Evolutionary conservation across 2,329 filamentous ascomycete genomes (phyloP).

Genomic region (Neodidymelliopsis sp.): DNA sequence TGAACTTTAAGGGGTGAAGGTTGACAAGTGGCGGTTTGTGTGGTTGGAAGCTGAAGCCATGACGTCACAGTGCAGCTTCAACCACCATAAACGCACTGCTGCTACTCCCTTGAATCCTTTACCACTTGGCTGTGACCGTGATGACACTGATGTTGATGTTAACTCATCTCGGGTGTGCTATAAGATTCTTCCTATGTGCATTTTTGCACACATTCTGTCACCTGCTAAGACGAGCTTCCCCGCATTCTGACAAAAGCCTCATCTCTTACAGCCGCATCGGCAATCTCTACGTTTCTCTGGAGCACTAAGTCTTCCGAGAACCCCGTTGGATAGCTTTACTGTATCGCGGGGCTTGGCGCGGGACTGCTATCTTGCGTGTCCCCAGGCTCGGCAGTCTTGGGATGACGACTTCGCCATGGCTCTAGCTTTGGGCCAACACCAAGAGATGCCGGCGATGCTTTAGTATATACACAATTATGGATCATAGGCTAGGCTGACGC

Average conservation of each 20-base stretch:
- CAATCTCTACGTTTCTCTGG: neutral
- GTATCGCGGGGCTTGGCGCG: slow-evolving; percentile 6
- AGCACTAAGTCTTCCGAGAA: neutral
- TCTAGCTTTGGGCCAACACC: slow-evolving; percentile 3
- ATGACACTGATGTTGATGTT: no score
- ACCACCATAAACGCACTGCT: no score
- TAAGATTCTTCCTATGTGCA: no score
- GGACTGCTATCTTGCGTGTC: slow-evolving; percentile 18
- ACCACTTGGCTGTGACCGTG: no score
- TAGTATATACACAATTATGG: neutral
- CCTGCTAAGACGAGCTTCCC: neutral
- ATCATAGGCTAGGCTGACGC: no score
- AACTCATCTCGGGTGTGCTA: no score
- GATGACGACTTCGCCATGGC: slow-evolving; percentile 28
- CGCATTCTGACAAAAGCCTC: neutral
- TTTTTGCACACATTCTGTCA: no score
- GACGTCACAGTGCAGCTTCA: no score
- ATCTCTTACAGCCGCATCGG: neutral
- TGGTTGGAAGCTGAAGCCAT: no score
- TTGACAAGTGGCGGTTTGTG: no score
- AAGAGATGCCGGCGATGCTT: neutral
- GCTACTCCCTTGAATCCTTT: no score
- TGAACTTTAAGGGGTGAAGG: no score
- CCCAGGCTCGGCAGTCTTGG: slow-evolving; percentile 19
- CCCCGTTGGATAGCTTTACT: neutral